These are phyloP conservation scores for Cercospora zeae-maydis DNA, from an alignment of 2,329 filamentous ascomycete species.

Conservation along the genomic window DNA sequence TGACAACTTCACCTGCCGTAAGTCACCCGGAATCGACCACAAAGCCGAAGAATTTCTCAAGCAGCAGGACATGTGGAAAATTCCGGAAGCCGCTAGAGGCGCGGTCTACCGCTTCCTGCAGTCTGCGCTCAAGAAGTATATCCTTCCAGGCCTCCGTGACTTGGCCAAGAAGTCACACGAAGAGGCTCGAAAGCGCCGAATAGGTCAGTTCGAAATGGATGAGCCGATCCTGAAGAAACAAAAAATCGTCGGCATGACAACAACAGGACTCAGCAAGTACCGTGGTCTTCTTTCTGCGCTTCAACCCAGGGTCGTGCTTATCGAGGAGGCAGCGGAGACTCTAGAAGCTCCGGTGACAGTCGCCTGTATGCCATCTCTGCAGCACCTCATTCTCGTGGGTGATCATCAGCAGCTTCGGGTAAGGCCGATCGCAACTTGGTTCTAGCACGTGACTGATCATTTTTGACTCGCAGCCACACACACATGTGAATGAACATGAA, in stretches of 20 bases:
- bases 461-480: constrained; percentile 54
- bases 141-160: constrained; percentile 48
- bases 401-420: constrained; percentile 69
- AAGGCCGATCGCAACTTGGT: neutral
- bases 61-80: constrained; percentile 57
- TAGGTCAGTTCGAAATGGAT: constrained; percentile 59
- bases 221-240: constrained; percentile 58
- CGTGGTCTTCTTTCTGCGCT: constrained; percentile 65
- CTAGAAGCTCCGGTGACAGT: constrained; percentile 61
- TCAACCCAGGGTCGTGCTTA: constrained; percentile 64
- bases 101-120: constrained; percentile 65
- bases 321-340: constrained; percentile 79
- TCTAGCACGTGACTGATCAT: neutral
- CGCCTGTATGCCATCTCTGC: constrained; percentile 58
- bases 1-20: constrained; percentile 41
- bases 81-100: constrained; percentile 56
- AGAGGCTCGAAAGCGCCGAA: constrained; percentile 52
- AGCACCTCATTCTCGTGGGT: constrained; percentile 68
- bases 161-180: constrained; percentile 51
- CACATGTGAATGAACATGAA: constrained; percentile 59
- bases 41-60: constrained; percentile 40
- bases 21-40: constrained; percentile 28
- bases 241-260: constrained; percentile 66
- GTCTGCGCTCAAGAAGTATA: constrained; percentile 48
- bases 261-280: constrained; percentile 78